phyloP scores from a whole-genome alignment of 208 protist species.

The Leishmania arabica region DNA sequence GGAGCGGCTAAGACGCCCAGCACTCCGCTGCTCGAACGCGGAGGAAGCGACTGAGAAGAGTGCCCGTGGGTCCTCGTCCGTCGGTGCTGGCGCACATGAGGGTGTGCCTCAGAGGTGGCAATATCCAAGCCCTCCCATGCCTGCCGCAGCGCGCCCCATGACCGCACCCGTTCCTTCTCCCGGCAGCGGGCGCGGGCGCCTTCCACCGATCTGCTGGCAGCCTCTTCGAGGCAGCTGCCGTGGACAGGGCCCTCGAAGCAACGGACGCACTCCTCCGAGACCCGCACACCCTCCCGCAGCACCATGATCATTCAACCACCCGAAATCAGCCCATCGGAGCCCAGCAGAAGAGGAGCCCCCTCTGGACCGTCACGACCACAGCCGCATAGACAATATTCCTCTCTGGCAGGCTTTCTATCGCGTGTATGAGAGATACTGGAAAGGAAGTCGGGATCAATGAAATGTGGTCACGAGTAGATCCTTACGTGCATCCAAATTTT shows the following conservation, averaged over 20 bases:
- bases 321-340: background rate
- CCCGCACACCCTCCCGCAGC: background rate
- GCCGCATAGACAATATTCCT: too few species aligned
- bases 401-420: too few species aligned
- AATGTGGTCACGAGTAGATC: too few species aligned
- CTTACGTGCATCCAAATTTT: too few species aligned
- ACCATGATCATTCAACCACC: background rate
- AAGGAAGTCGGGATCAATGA: too few species aligned
- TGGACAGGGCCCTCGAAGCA: background rate
- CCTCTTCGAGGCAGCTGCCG: too few species aligned
- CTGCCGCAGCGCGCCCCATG: too few species aligned
- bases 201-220: too few species aligned
- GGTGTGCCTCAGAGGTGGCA: background rate
- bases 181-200: too few species aligned
- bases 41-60: background rate
- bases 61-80: background rate
- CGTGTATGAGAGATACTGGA: too few species aligned
- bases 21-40: background rate
- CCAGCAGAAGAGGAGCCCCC: too few species aligned
- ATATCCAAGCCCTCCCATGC: background rate
- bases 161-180: background rate
- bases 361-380: too few species aligned
- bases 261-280: background rate
- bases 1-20: background rate
- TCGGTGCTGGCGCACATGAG: background rate